Conservation (phyloP, 2,329 filamentous ascomycete species). For the Fusarium sp. region DNA sequence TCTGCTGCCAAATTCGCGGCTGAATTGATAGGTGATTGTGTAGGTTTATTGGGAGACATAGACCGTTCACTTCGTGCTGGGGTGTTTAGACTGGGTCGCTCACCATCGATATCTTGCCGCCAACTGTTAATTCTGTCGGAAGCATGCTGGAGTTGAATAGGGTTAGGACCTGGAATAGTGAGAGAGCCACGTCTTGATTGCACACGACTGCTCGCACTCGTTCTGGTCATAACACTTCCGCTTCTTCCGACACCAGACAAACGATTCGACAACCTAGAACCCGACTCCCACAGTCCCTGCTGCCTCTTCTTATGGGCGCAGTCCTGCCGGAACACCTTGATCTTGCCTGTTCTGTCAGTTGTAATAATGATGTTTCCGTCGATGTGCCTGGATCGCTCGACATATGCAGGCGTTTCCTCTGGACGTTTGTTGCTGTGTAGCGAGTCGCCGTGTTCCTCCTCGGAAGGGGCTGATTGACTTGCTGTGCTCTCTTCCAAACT, state of each 20-base stretch:
- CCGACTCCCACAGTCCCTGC: constrained; percentile 80
- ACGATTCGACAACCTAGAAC: constrained; percentile 79
- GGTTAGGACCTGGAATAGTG: constrained; percentile 47
- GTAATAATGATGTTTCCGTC: constrained; percentile 93
- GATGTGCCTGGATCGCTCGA: constrained; percentile 78
- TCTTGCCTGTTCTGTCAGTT: constrained; percentile 85
- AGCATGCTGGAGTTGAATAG: constrained; percentile 48
- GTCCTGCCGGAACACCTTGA: constrained; percentile 96
- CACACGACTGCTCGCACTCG: constrained; percentile 60
- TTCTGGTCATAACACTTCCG: constrained; percentile 66
- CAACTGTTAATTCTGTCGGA: constrained; percentile 88
- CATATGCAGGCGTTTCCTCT: constrained; percentile 79
- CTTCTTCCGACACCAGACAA: constrained; percentile 69
- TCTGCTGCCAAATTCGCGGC: constrained; percentile 58
- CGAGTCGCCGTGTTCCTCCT: constrained; percentile 51
- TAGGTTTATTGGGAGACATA: constrained; percentile 63
- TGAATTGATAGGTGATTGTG: constrained; percentile 52
- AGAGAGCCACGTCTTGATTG: constrained; percentile 68
- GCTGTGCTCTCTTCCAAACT: constrained; percentile 72
- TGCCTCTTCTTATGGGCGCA: constrained; percentile 85
- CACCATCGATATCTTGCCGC: constrained; percentile 73
- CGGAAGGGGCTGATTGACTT: constrained; percentile 56
- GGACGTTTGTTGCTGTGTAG: constrained; percentile 56
- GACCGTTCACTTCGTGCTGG: constrained; percentile 64
- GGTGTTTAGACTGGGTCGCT: constrained; percentile 54